Base-by-base conservation (phyloP, 352 stramenopile genomes). In the Globisporangium acanthophoron region DNA sequence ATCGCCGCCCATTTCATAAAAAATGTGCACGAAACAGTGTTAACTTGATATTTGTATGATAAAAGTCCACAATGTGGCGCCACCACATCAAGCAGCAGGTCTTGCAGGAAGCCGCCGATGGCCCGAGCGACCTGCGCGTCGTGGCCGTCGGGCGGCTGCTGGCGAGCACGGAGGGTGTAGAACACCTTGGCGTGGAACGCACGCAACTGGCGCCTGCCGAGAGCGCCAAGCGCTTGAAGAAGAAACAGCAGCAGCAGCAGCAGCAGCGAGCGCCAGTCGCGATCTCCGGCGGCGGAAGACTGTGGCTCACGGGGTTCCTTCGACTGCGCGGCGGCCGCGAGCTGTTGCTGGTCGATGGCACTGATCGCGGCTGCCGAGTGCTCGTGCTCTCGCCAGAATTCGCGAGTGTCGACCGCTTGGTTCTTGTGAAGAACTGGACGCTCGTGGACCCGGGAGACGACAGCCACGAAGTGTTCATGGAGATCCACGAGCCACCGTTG, bases 361-460 rank as follows among this genome's bases (percentile, higher is more conserved):
- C 31, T 6, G 20, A 8, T 0, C 29, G 21, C 13, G 59, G 35
- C 12, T 70, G 61, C 29, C 60, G 58, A 18, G 68, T 73, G 52
- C 67, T 70, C 9, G 47, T 92, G 9, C n/a, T 85, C 7, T 59
- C 72, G 5, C 77, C 78, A 13, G 52, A 54, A 33, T 58, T 70
- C 3, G 51, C 67, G 47, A 27, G 71, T 7, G 60, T 88, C 5
- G 65, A 78, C 58, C 67, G 74, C 20, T 58, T 87, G n/a, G 68
- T 91, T 11, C 67, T 87, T 9, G 56, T 91, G 1, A 85, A 87
- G 52, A 45, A 33, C 8, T 90, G 82, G 79, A 74, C 71, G n/a
- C 57, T 80, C 16, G 67, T 91, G 20, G 56, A 73, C 40, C 31
- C 40, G 13, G 48, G 12, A 0, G 40, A 13, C 18, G 18, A 24